These are phyloP conservation scores for Syncephalis plumigaleata DNA, from an alignment of 371 early-diverging fungal genomes.

Conservation along the genomic window DNA sequence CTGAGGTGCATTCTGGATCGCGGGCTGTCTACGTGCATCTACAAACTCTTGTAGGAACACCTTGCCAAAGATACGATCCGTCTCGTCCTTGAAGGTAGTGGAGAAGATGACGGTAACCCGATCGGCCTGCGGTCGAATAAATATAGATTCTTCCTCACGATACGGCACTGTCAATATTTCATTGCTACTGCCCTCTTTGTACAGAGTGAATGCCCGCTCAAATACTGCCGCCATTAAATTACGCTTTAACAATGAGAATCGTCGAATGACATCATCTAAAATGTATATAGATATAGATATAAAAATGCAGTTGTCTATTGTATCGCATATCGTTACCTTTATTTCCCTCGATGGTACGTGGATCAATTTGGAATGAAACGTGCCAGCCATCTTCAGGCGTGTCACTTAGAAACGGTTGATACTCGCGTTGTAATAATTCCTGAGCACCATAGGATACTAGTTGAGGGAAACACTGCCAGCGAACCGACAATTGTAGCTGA, in stretches of 20 bases:
- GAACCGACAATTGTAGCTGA: constrained; percentile 56
- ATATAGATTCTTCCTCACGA: constrained; percentile 85
- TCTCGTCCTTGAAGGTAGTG: constrained; percentile 90
- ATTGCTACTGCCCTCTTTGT: constrained; percentile 46
- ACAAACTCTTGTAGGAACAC: constrained; percentile 98
- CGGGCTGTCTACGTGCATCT: constrained; percentile 82
- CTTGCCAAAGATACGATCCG: constrained; percentile 85
- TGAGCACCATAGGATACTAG: constrained; percentile 63
- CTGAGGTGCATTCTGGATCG: constrained; percentile 88
- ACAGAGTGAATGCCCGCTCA: constrained; percentile 73
- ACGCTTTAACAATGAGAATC: constrained; percentile 75
- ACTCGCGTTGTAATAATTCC: constrained; percentile 60
- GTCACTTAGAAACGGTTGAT: constrained; percentile 41
- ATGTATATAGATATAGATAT: not conserved
- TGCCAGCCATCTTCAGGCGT: constrained; percentile 63
- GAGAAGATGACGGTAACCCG: constrained; percentile 94
- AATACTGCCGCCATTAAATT: constrained; percentile 88
- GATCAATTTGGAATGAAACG: constrained; percentile 65
- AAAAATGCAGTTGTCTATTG: not conserved
- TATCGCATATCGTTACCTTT: constrained; percentile 23
- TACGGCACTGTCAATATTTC: constrained; percentile 80
- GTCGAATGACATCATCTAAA: constrained; percentile 51
- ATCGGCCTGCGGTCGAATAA: constrained; percentile 74
- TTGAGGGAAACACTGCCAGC: constrained; percentile 67
- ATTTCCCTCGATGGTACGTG: constrained; percentile 50